Conservation (phyloP, 768 basidiomycete species). For the Hygrophorus russula region DNA sequence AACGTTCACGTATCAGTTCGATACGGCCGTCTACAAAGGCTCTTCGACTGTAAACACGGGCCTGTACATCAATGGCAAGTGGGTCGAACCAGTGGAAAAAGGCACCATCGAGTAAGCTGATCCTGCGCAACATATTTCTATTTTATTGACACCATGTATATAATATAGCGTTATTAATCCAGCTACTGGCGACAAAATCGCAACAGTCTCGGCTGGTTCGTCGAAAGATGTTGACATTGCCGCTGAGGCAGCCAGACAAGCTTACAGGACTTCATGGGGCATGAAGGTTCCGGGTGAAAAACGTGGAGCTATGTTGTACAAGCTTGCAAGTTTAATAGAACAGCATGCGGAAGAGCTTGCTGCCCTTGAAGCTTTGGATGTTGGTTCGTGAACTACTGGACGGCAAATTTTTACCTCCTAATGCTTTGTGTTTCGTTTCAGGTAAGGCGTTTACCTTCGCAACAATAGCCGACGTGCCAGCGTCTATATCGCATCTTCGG, state of each 20-base stretch:
- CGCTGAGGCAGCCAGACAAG: slow-evolving; percentile 44
- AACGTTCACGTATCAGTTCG: slow-evolving; percentile 35
- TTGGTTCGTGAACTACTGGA: slow-evolving; percentile 16
- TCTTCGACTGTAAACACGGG: slow-evolving; percentile 48
- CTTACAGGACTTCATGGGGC: slow-evolving; percentile 35
- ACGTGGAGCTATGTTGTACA: slow-evolving; percentile 29
- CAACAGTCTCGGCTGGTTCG: slow-evolving; percentile 40
- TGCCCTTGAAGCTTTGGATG: slow-evolving; percentile 39
- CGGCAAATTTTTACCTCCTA: not conserved
- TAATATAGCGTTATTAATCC: slow-evolving; percentile 14
- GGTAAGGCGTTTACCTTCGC: slow-evolving; percentile 19
- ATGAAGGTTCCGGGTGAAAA: slow-evolving; percentile 26
- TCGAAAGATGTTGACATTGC: slow-evolving; percentile 56
- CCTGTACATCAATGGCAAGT: slow-evolving; percentile 56
- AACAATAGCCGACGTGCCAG: slow-evolving; percentile 11
- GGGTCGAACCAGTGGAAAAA: slow-evolving; percentile 33
- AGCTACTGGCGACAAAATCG: slow-evolving; percentile 46
- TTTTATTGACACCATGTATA: not conserved
- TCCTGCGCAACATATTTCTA: not conserved
- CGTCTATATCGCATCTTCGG: slow-evolving; percentile 28
- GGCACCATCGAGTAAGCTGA: slow-evolving; percentile 39
- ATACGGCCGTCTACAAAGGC: slow-evolving; percentile 49
- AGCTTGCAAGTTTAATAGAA: slow-evolving; percentile 44
- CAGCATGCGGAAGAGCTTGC: slow-evolving; percentile 33
- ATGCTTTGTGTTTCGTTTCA: slow-evolving; percentile 3